Base-by-base conservation (phyloP, 23 red algal genomes). In the Gracilaria caudata region DNA sequence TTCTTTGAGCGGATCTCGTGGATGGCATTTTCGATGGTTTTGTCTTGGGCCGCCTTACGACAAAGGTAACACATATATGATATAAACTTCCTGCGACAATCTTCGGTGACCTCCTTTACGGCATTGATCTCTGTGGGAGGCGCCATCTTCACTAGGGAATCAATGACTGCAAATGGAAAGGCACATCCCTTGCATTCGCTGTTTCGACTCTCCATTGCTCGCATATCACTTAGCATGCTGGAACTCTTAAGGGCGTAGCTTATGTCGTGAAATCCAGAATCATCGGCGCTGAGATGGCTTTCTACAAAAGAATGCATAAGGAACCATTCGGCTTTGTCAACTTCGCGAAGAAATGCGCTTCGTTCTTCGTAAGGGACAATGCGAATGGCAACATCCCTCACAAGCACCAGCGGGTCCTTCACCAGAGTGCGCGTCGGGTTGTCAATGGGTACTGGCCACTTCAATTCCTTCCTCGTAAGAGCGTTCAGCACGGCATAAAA, bases 251-350 rank as follows among this genome's bases (percentile, higher is more conserved):
- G 79, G 0, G 79, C 79, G 25, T 68, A 83, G 58, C 28, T 32
- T 14, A 83, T 44, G 58, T 83, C 79, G 63, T 83, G 79, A 40
- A 83, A 83, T 1, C 79, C 79, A 49, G 24, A 47, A 28, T 53
- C 63, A 41, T 83, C 79, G 19, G 57, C 68, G 2, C 79, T 59
- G 38, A 83, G 79, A 59, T 83, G 79, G 63, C 79, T 83, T 21
- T 83, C 63, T 66, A 83, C 79, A 83, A 83, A 83, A 32, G 79
- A 83, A 35, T 60, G 57, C 57, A 66, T 83, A 4, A 83, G 51
- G 60, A 83, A 83, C 79, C 79, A 83, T 25, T 83, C 79, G 2
- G 43, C 79, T 66, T 83, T 83, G 63, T 83, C 79, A 64, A 83
- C 14, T 36, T 83, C 57, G 49, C 56, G 51, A 40, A 83, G 63